Conservation (phyloP, 2,329 filamentous ascomycete genomes). For the Penicillium oxalicum region DNA sequence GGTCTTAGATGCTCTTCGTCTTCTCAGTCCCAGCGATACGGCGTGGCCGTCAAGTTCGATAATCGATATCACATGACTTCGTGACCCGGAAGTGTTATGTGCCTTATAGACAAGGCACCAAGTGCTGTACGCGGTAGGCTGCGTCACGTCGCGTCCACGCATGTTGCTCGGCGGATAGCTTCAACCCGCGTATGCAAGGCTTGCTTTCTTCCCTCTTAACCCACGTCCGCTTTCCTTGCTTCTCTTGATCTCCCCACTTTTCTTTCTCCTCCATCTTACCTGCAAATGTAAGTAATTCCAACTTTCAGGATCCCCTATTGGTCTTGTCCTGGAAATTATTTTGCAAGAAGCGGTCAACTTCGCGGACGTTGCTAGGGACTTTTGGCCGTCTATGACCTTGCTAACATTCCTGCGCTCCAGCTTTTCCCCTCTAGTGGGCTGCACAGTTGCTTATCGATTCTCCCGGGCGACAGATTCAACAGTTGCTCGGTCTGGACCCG, state of each 20-base stretch:
- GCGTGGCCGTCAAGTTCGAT: slow-evolving; percentile 10
- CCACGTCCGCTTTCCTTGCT: slow-evolving; percentile 9
- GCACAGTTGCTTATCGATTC: slow-evolving; percentile 28
- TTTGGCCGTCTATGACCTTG: slow-evolving; percentile 5
- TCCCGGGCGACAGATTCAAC: slow-evolving; percentile 27
- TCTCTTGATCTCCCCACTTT: slow-evolving; percentile 11
- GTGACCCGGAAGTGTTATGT: background rate
- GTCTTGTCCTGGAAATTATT: slow-evolving; percentile 1
- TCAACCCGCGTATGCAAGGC: slow-evolving; percentile 31
- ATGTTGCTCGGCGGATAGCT: slow-evolving; percentile 29
- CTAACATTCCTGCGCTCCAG: slow-evolving; percentile 28
- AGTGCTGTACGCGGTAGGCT: slow-evolving; percentile 29
- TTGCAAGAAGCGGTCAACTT: slow-evolving; percentile 12
- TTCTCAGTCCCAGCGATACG: slow-evolving; percentile 7
- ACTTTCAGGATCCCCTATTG: slow-evolving; percentile 8
- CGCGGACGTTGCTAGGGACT: slow-evolving; percentile 5
- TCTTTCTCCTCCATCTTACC: slow-evolving; percentile 10
- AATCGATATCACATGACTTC: slow-evolving; percentile 12
- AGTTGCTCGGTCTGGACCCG: slow-evolving; percentile 15
- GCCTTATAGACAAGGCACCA: slow-evolving; percentile 10
- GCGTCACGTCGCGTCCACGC: slow-evolving; percentile 39
- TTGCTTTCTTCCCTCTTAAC: slow-evolving; percentile 19
- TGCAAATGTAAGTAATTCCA: slow-evolving; percentile 12
- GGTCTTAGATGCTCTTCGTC: slow-evolving; percentile 11
- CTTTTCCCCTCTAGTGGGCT: slow-evolving; percentile 16